Base-by-base conservation (phyloP, 2,329 filamentous ascomycete species). In the Colletotrichum lini region DNA sequence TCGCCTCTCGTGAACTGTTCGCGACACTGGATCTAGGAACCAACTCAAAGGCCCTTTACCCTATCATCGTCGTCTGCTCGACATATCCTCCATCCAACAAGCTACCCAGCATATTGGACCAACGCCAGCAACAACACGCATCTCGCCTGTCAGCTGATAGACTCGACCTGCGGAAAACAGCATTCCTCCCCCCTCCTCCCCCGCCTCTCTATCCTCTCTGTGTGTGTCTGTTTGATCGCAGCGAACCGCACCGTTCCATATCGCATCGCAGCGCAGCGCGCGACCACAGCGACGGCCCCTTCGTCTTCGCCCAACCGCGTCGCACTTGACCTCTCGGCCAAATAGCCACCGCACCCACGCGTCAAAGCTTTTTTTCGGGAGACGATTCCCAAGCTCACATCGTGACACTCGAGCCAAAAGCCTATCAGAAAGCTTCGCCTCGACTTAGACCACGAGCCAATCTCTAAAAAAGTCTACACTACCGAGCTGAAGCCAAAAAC, bases 81-180 rank as follows among this genome's bases (percentile, higher is more conserved):
- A 26, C 21, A 30, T 53, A 21, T 52, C 30, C 15, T 10, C 49
- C 30, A 30, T 30, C 30, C 30, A 30, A 30, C 30, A 5, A 30
- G 30, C 30, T 79, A 72, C 73, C 77, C 75, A 85, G 79, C 78
- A 74, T 75, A 78, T 70, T 71, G 18, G 18, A 47, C 30, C 44
- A 47, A n/a, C 53, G 50, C 30, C 21, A 16, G 26, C 38, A n/a
- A 9, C 49, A 52, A 70, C 72, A 68, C 75, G n/a, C 75, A 18
- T 7, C 38, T 45, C 35, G 16, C 23, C 75, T 72, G 82, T 88
- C 87, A 88, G 86, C 86, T 89, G 87, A 89, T 87, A 80, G 72
- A 76, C 72, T 69, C 76, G 73, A 70, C 75, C 84, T 85, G 84
- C 84, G 83, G 83, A 84, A 75, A 74, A 76, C 77, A 78, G 80